A percentile compares a stretch with the other conserved stretches of the same genome.
These are phyloP conservation scores for Castanospermum australe DNA, from an alignment of 306 rosid genomes.

Conservation along the genomic window DNA sequence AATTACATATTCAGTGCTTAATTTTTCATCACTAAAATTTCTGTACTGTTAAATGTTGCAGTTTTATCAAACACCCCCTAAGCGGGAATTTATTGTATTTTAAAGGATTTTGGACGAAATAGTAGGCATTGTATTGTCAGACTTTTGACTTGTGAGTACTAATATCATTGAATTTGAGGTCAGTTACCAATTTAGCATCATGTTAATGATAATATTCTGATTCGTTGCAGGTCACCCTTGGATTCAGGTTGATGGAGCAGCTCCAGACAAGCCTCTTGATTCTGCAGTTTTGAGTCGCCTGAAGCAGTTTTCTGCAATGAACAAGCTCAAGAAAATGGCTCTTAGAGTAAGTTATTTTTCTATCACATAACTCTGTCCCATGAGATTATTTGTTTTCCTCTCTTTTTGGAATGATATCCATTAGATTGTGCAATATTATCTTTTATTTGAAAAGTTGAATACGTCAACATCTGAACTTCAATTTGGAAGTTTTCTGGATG, in stretches of 20 bases:
- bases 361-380: not conserved
- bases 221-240: constrained; percentile 78
- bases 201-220: not conserved
- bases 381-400: not conserved
- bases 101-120: not conserved
- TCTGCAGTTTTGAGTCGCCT: constrained; percentile 66
- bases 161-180: not conserved
- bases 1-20: not conserved
- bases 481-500: not conserved
- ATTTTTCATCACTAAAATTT: not conserved
- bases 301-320: constrained; percentile 80
- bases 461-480: not conserved
- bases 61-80: not conserved
- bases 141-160: not conserved
- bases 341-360: constrained; percentile 51
- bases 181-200: not conserved
- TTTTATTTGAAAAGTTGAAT: not conserved
- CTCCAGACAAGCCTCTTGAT: constrained; percentile 74
- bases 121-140: not conserved
- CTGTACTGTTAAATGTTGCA: not conserved
- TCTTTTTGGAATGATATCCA: not conserved
- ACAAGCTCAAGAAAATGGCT: constrained; percentile 85
- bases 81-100: not conserved
- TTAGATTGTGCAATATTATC: not conserved
- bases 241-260: constrained; percentile 77